Base-by-base conservation (phyloP, 257 asterid genomes). In the Solanum arcanum region DNA sequence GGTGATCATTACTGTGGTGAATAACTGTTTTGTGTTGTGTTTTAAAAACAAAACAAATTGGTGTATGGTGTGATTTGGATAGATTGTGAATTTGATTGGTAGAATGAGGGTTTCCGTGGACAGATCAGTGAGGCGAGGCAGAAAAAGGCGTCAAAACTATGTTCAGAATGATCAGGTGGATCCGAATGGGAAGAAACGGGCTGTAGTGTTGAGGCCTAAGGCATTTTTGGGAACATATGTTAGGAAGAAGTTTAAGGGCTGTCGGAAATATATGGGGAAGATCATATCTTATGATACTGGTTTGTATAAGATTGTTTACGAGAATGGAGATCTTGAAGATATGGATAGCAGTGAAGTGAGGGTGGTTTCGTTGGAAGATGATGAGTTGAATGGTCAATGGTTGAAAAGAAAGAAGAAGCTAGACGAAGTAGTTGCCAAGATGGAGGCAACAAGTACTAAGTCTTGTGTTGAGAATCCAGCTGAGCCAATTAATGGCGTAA, bases 311-410 rank as follows among this genome's bases (percentile, higher is more conserved):
- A 89, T 96, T 62, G 90, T 87, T 23, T 96, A 95, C 72, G 99
- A 96, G 90, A 96, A 94, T 88, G 98, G 95, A 74, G 95, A 92
- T 89, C 91, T 89, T 14, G 99, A 96, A 90, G 98, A 94, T 91
- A 89, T 96, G 90, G 93, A 91, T 59, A 88, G 93, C 87, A 83
- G 92, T 86, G 94, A 93, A 90, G 88, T 91, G 59, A 93, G 88
- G 88, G 86, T 29, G 12, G 66, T 91, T 73, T 83, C 94, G 91
- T 88, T 94, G 42, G 93, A 92, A 75, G 98, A 95, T 80, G 83
- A 70, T 68, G 94, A 88, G 20, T 83, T 96, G 64, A 86, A 83
- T 66, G 94, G 91, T 78, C 89, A 92, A 74, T 96, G 97, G 98
- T 64, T 84, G 62, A 92, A 86, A 86, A 92, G 92, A 69, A 96